Evolutionary conservation across 106 monocot species (phyloP).

Genomic region (Dendrobium chrysotoxum): DNA sequence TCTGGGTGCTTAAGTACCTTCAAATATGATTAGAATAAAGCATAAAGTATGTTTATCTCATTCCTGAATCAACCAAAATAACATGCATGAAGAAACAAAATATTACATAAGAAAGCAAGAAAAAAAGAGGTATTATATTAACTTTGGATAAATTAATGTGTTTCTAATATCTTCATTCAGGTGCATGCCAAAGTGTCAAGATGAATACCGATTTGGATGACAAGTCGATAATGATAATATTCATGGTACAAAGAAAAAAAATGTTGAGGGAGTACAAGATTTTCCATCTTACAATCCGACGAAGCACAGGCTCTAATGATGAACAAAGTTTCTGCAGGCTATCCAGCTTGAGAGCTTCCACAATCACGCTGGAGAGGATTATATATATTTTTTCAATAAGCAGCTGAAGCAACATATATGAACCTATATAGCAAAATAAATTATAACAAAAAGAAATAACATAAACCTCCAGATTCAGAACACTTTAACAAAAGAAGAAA

Average conservation of each 20-base stretch:
- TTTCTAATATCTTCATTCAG: neutral
- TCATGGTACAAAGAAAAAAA: neutral
- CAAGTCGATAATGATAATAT: neutral
- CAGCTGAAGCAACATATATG: neutral
- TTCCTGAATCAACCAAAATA: neutral
- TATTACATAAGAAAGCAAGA: neutral
- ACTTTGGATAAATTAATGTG: neutral
- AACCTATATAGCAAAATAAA: neutral
- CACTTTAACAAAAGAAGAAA: neutral
- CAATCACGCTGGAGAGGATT: constrained; percentile 39
- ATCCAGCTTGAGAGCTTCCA: constrained; percentile 55
- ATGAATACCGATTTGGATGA: neutral
- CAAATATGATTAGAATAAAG: neutral
- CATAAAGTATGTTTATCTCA: neutral
- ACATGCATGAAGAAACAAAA: neutral
- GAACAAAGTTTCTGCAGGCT: constrained; percentile 52
- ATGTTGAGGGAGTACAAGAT: neutral
- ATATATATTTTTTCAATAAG: constrained; percentile 15
- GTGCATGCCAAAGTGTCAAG: neutral
- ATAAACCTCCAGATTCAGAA: neutral
- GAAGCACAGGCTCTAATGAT: constrained; percentile 46
- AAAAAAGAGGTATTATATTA: neutral
- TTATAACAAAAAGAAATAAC: neutral
- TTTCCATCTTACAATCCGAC: constrained; percentile 37
- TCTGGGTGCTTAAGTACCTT: neutral